phyloP scores from a whole-genome alignment of 2,329 filamentous ascomycete genomes.

The Trichoderma guizhouense region DNA sequence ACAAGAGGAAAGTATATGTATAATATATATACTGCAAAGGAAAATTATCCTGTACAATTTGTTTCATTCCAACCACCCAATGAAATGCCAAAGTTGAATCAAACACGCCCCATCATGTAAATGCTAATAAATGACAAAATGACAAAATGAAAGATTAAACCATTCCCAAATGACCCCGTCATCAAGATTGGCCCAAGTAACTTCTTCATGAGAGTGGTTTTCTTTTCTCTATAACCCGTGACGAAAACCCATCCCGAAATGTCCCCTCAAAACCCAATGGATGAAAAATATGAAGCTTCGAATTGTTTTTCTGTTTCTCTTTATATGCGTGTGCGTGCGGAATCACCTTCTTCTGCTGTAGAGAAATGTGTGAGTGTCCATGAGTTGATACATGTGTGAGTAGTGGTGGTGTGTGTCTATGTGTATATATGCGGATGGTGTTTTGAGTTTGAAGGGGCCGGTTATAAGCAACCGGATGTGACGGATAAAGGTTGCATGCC shows the following conservation, averaged over 20 bases:
- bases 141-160: neutral
- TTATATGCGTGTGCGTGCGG: neutral
- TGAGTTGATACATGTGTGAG: neutral
- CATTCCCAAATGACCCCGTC: neutral
- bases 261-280: neutral
- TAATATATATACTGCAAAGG: neutral
- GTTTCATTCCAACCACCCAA: neutral
- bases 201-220: neutral
- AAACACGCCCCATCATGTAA: conserved; percentile 10
- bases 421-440: neutral
- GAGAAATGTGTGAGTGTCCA: conserved; percentile 2
- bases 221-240: conserved; percentile 8
- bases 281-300: neutral
- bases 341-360: neutral
- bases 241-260: neutral
- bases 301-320: neutral
- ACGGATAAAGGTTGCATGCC: neutral
- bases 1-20: neutral
- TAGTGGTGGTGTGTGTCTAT: neutral
- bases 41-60: neutral
- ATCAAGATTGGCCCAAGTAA: neutral
- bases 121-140: neutral
- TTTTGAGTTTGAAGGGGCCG: neutral
- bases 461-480: conserved; percentile 1
- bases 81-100: conserved; percentile 1